phyloP scores from a whole-genome alignment of 371 early-diverging fungal genomes.

The Lichtheimia hyalospora region DNA sequence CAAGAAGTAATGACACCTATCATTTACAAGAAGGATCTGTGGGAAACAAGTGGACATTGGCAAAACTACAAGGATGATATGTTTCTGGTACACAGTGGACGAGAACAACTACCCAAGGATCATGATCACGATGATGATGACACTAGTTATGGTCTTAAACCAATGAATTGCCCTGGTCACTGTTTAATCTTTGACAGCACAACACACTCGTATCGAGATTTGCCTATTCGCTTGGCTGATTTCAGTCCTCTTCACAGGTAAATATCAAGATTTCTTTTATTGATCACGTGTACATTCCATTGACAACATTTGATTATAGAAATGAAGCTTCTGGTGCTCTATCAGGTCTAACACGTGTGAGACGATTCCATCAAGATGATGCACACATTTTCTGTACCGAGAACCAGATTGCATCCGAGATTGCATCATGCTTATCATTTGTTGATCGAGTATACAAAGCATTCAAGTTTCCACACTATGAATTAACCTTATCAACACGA shows the following conservation, averaged over 20 bases:
- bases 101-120: constrained; percentile 38
- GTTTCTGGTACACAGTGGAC: constrained; percentile 59
- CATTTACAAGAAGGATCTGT: constrained; percentile 92
- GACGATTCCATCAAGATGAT: constrained; percentile 98
- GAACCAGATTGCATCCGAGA: constrained; percentile 80
- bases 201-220: constrained; percentile 86
- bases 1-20: constrained; percentile 96
- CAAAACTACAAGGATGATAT: constrained; percentile 87
- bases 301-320: constrained; percentile 25
- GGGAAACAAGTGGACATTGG: constrained; percentile 97
- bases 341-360: constrained; percentile 91
- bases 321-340: constrained; percentile 95
- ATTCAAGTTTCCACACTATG: constrained; percentile 82
- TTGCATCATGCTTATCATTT: constrained; percentile 81
- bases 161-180: constrained; percentile 99
- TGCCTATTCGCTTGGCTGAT: constrained; percentile 93
- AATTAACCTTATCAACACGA: constrained; percentile 92
- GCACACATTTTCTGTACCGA: constrained; percentile 94
- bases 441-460: constrained; percentile 86
- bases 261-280: neutral
- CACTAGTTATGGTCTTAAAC: constrained; percentile 84
- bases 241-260: constrained; percentile 93
- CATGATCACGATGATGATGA: constrained; percentile 48
- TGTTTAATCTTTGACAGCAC: constrained; percentile 89
- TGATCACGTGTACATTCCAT: neutral